phyloP scores from a whole-genome alignment of 2,329 filamentous ascomycete genomes.

The Fusarium torulosum region DNA sequence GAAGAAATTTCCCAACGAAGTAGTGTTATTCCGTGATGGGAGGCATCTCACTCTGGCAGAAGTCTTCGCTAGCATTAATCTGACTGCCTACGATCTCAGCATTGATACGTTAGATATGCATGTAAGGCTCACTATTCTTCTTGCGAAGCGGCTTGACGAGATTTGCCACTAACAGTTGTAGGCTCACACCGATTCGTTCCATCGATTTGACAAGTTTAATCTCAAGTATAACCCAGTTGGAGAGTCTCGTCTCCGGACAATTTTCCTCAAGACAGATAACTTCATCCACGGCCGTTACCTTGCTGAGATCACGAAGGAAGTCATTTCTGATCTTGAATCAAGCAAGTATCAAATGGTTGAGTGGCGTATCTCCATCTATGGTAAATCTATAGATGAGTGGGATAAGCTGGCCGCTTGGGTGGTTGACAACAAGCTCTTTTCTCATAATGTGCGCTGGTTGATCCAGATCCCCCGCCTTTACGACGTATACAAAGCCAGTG shows the following conservation, averaged over 20 bases:
- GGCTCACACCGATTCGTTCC: slow-evolving; percentile 97
- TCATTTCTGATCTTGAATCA: slow-evolving; percentile 95
- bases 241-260: slow-evolving; percentile 94
- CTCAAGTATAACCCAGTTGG: slow-evolving; percentile 98
- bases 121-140: slow-evolving; percentile 63
- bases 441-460: slow-evolving; percentile 96
- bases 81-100: slow-evolving; percentile 96
- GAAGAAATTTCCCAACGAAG: slow-evolving; percentile 96
- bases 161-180: slow-evolving; percentile 50
- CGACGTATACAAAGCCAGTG: slow-evolving; percentile 93
- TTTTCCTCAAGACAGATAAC: slow-evolving; percentile 98
- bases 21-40: slow-evolving; percentile 91
- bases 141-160: background rate
- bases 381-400: slow-evolving; percentile 93
- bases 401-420: slow-evolving; percentile 98
- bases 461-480: slow-evolving; percentile 95
- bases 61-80: slow-evolving; percentile 96
- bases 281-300: slow-evolving; percentile 96
- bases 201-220: slow-evolving; percentile 99
- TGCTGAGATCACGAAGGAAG: slow-evolving; percentile 97
- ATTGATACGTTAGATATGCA: slow-evolving; percentile 99
- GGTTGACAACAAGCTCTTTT: slow-evolving; percentile 97
- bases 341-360: slow-evolving; percentile 99
- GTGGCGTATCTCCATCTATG: slow-evolving; percentile 98
- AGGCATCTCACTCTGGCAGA: slow-evolving; percentile 91